Percentiles rank a stretch among this genome's conserved stretches.
Conservation (phyloP, 1,284 basidiomycete genomes). For the Pascua guehoae region DNA sequence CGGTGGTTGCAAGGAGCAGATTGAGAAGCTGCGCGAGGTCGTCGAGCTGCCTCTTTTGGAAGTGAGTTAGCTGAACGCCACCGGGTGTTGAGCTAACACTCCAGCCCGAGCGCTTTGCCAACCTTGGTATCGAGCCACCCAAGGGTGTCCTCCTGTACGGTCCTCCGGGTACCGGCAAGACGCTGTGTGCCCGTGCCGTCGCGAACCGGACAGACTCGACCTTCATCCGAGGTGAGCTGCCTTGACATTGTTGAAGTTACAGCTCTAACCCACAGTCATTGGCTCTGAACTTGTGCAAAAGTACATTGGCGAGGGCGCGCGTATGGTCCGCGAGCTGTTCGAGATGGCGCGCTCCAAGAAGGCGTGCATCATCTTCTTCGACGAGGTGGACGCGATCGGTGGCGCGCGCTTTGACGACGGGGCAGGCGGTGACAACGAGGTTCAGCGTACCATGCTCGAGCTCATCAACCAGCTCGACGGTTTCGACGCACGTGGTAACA, state of each 20-base stretch:
- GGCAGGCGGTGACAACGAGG: constrained; percentile 98
- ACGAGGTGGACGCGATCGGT: constrained; percentile 86
- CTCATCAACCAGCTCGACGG: constrained; percentile 98
- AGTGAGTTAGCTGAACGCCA: constrained; percentile 54
- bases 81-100: constrained; percentile 13
- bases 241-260: background rate
- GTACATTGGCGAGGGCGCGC: constrained; percentile 97
- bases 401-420: constrained; percentile 99
- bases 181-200: constrained; percentile 94
- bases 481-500: constrained; percentile 97
- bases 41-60: constrained; percentile 96
- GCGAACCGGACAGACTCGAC: constrained; percentile 99
- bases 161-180: constrained; percentile 98
- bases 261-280: constrained; percentile 54
- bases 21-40: constrained; percentile 97
- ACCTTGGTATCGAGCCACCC: constrained; percentile 97
- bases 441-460: constrained; percentile 99
- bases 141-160: constrained; percentile 95
- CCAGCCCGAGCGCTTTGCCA: constrained; percentile 95
- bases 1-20: constrained; percentile 99
- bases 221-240: constrained; percentile 75
- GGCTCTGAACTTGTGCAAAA: constrained; percentile 99
- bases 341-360: constrained; percentile 99
- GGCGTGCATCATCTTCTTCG: constrained; percentile 99
- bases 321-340: constrained; percentile 98